Base-by-base conservation (phyloP, 2,329 filamentous ascomycete genomes). In the Bipolaris oryzae region DNA sequence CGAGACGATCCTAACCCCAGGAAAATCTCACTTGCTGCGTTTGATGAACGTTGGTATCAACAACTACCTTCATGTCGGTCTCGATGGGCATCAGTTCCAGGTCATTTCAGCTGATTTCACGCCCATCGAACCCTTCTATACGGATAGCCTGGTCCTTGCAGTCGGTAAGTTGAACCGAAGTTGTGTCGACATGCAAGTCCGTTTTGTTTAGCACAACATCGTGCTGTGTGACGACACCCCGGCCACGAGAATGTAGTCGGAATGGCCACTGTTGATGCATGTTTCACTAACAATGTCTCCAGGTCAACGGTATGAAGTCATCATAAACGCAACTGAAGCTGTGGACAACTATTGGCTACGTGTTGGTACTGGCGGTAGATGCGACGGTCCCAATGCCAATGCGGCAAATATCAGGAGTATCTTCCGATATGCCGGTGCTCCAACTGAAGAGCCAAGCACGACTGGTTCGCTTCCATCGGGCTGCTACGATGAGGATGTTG, bases 41-140 rank as follows among this genome's bases (percentile, higher is more conserved):
- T 68, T 81, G 2, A 69, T 79, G 53, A 81, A 81, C 23, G 62
- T 62, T 38, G 68, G 67, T 15, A 70, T 70, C 41, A 69, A 68
- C 51, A 62, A 68, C 33, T 69, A 63, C 48, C 33, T 67, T 15
- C 64, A 69, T 16, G 63, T 67, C 21, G 62, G 54, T 13, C 58
- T 70, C 6, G 65, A 68, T 62, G 70, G 72, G 7, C 79, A 82
- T 53, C 62, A 67, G 5, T 76, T 82, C 52, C 74, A 74, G 9
- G 78, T 82, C 39, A 76, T 82, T 41, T 72, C 76, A 2, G 69
- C 74, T 2, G 79, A 81, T 50, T 77, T 80, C 39, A 73, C 78
- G 6, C 79, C 79, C 1, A 74, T 81, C 48, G 69, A 74, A 28
- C 79, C 79, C 2, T 80, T 76, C 57, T 66, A 60, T 33, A 74